Evolutionary conservation across 148 eudicot genomes (phyloP).

Genomic region (Salicornia ramosissima): DNA sequence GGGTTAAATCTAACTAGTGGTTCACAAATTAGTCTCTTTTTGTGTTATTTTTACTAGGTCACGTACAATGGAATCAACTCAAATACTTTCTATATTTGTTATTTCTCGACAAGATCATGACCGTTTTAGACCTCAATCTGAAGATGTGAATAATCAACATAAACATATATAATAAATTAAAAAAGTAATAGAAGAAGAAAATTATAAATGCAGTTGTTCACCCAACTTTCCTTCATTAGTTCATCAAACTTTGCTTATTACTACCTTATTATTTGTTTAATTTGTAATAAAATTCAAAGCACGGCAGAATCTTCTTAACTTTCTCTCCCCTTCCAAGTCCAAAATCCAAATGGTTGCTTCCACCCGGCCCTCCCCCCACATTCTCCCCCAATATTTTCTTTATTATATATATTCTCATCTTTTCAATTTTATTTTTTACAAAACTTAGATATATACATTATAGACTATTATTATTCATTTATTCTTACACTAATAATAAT

Average conservation of each 20-base stretch:
- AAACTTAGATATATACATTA: too few relatives aligned
- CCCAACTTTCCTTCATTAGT: constrained; percentile 25
- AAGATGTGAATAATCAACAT: neutral
- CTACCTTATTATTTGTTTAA: too few relatives aligned
- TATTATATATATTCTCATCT: neutral
- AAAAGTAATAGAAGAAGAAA: neutral
- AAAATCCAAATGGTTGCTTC: constrained; percentile 18
- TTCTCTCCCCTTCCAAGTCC: constrained; percentile 24
- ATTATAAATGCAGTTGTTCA: constrained; percentile 34
- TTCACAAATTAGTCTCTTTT: too few relatives aligned
- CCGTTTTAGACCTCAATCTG: too few relatives aligned
- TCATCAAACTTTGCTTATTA: constrained; percentile 31
- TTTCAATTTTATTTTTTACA: too few relatives aligned
- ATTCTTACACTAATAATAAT: too few relatives aligned
- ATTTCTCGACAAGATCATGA: too few relatives aligned
- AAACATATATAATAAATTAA: neutral
- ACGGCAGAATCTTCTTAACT: constrained; percentile 52
- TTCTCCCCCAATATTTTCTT: constrained; percentile 1
- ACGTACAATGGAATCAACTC: too few relatives aligned
- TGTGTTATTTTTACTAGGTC: too few relatives aligned
- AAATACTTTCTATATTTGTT: too few relatives aligned
- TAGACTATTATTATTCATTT: neutral
- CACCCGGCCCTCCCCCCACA: constrained; percentile 11
- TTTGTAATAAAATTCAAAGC: constrained; percentile 31
- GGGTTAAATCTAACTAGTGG: too few relatives aligned